Percentiles rank a stretch among this genome's conserved stretches.
These are phyloP conservation scores for Lomentospora prolificans DNA, from an alignment of 2,329 filamentous ascomycete species.

Conservation along the genomic window DNA sequence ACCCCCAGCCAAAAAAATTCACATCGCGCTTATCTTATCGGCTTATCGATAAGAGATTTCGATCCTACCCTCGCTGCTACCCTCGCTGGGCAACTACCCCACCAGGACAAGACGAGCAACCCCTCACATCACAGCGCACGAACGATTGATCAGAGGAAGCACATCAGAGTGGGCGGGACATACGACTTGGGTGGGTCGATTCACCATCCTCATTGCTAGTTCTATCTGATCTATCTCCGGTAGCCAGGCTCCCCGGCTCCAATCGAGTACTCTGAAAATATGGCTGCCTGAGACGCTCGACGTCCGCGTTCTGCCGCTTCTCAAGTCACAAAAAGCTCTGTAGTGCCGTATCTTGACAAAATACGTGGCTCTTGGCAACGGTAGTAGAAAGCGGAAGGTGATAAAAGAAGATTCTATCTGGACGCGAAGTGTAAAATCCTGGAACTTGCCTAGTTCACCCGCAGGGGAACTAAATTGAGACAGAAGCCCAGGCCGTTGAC, in stretches of 20 bases:
- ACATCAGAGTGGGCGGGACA: too few species aligned
- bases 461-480: neutral
- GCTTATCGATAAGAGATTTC: conserved; percentile 7
- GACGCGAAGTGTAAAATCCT: neutral
- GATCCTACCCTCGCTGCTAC: neutral
- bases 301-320: neutral
- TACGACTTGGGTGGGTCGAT: too few species aligned
- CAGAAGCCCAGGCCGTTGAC: neutral
- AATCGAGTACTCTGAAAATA: too few species aligned
- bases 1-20: conserved; percentile 5
- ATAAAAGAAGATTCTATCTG: neutral
- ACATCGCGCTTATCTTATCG: conserved; percentile 6
- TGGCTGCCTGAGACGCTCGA: neutral
- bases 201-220: too few species aligned
- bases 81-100: neutral
- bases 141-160: neutral
- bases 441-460: neutral
- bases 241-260: too few species aligned
- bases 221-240: too few species aligned
- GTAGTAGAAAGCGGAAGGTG: neutral
- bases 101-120: neutral
- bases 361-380: neutral
- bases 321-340: neutral
- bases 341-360: neutral
- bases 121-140: neutral